Base-by-base conservation (phyloP, 495 filamentous ascomycete species). In the Penicillium flavigenum region DNA sequence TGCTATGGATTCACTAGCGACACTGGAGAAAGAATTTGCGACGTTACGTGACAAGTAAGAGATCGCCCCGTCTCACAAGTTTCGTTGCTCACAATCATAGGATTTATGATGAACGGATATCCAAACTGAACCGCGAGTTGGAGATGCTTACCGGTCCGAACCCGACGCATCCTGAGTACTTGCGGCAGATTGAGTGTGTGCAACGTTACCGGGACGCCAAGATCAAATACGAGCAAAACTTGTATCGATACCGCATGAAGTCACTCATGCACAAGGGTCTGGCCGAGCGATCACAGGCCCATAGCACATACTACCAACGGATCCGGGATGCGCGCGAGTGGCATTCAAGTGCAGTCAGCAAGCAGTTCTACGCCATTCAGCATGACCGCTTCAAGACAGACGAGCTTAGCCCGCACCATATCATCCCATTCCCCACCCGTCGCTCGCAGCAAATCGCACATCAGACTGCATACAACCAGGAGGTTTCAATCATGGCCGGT, bases 351-450 rank as follows among this genome's bases (percentile, higher is more conserved):
- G 77, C 84, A 57, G 81, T 92, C 56, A 92, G 91, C 68, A 85
- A 90, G 68, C 83, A 91, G 58, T 93, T 89, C 76, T 95, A 96
- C 71, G 85, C 91, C 56, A 90, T 96, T 57, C 91, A 96, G 66
- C 87, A 92, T 70, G 92, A 96, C 68, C 84, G 93, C 47, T 83
- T 93, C 73, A 88, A 88, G 62, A 84, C 85, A 50, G 90, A 93
- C 65, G 87, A 87, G 60, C 81, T 88, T 54, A 87, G 95, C 62
- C 86, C 88, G 46, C 89, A 94, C 68, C 91, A 87, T 62, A 84
- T 81, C 50, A 83, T 90, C 58, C 82, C 81, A 46, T 94, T 91
- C 69, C 87, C 86, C 19, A 81, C 82, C 36, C 83, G 83, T 42
- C 83, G 85, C 55, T 80, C 84, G 56, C 86, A 88, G 63, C 90